Evolutionary conservation across 176 grass and related monocot species (phyloP).

Genomic region (Alloteropsis semialata): DNA sequence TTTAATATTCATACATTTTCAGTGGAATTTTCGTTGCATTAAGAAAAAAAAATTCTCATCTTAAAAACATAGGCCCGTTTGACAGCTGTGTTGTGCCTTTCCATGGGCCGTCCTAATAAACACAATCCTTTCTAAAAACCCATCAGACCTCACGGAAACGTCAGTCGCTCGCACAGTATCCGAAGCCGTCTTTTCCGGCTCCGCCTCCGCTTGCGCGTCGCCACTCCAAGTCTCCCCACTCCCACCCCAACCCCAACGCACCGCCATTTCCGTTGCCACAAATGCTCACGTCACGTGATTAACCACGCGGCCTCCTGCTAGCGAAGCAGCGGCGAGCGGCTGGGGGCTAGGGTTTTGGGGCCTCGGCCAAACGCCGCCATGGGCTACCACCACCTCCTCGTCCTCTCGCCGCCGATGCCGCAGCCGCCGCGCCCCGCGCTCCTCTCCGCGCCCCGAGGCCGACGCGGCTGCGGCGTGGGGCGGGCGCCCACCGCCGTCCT

Average conservation of each 20-base stretch:
- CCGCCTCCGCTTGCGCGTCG: background rate
- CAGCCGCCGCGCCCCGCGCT: background rate
- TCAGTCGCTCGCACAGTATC: background rate
- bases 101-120: background rate
- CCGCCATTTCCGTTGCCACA: background rate
- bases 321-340: background rate
- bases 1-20: background rate
- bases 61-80: background rate
- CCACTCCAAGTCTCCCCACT: background rate
- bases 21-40: background rate
- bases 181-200: background rate
- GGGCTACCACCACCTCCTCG: conserved; percentile 38
- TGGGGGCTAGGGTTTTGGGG: conserved; percentile 38
- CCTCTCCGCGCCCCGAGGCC: background rate
- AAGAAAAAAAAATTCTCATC: background rate
- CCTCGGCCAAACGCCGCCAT: conserved; percentile 1
- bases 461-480: background rate
- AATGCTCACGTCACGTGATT: background rate
- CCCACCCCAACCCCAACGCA: background rate
- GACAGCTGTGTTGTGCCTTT: too few species aligned
- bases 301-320: background rate
- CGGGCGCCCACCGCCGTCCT: background rate
- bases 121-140: background rate
- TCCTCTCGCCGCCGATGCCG: conserved; percentile 3
- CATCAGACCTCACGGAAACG: background rate